phyloP scores from a whole-genome alignment of 2,329 filamentous ascomycete genomes.

The Penicillium rolfsii region DNA sequence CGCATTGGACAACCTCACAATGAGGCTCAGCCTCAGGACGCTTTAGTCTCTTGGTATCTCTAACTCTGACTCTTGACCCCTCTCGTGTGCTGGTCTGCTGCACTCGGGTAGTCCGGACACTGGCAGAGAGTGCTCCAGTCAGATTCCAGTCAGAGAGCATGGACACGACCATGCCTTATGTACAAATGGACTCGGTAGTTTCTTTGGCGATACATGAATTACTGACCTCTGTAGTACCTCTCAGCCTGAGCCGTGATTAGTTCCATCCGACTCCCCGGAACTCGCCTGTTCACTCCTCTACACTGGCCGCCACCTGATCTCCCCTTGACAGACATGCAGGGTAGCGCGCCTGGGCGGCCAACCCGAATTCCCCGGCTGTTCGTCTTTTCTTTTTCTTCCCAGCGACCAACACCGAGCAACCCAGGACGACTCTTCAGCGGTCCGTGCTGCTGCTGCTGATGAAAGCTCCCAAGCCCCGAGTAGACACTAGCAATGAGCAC shows the following conservation, averaged over 20 bases:
- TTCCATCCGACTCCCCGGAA: neutral
- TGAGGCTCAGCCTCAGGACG: conserved; percentile 1
- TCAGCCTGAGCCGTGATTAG: neutral
- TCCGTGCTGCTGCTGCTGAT: neutral
- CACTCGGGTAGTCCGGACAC: neutral
- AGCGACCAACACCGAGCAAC: too few species aligned
- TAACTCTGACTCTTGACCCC: neutral
- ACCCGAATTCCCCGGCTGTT: neutral
- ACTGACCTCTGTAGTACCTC: neutral
- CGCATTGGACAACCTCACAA: neutral
- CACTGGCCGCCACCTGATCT: neutral
- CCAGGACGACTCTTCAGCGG: neutral
- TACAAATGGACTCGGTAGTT: neutral
- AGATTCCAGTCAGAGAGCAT: neutral
- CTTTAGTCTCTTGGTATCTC: conserved; percentile 3
- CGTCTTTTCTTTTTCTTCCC: neutral
- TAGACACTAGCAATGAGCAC: neutral
- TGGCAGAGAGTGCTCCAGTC: neutral
- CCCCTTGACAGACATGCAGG: neutral
- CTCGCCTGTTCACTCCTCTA: neutral
- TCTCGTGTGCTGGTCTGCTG: neutral
- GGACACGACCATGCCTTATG: too few species aligned
- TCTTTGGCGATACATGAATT: neutral
- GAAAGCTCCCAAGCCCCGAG: neutral
- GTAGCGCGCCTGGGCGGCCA: neutral